Base-by-base conservation (phyloP, 371 early-diverging fungal genomes). In the Batkoa obscura region DNA sequence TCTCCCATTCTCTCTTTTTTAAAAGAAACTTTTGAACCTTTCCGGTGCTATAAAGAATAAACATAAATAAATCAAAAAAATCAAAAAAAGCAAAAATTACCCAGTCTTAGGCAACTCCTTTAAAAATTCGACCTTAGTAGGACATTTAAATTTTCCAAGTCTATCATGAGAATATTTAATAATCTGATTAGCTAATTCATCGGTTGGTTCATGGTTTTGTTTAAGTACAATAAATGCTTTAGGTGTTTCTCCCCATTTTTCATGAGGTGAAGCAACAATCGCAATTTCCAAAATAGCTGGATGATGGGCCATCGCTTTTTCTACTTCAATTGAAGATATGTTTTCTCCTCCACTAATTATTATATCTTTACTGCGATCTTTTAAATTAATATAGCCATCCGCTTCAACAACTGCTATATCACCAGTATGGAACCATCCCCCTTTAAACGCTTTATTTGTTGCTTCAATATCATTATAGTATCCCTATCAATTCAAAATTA, bases 291-390 rank as follows among this genome's bases (percentile, higher is more conserved):
- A 63, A 4, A 83, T 72, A 6, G 66, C 62, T 12, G 78, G 71
- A 55, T 79, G 62, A n/a, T 71, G 60, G 9, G 72, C 66, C 54
- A 83, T 66, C 15, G 71, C 75, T 15, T 70, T 68, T 56, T 83
- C 84, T 0, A 83, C 74, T 53, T 80, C 80, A n/a, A 83, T 67
- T 0, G 80, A 78, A 2, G 78, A 77, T 50, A 83, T 77, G 57
- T 83, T 83, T 55, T 83, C 83, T 15, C 83, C 83, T 32, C 83
- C 80, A n/a, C 77, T 75, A 35, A 83, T 75, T 46, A 83, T 79
- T 12, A 83, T 75, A 56, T 83, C 81, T 60, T 83, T 81, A 50
- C 66, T 66, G 13, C 84, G 72, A 56, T 83, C 84, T 17, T 76
- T 68, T 36, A 83, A 66, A 34, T 78, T 72, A 36, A 81, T 68